Conservation (phyloP, 2,329 filamentous ascomycete species). For the Macrophomina phaseolina region DNA sequence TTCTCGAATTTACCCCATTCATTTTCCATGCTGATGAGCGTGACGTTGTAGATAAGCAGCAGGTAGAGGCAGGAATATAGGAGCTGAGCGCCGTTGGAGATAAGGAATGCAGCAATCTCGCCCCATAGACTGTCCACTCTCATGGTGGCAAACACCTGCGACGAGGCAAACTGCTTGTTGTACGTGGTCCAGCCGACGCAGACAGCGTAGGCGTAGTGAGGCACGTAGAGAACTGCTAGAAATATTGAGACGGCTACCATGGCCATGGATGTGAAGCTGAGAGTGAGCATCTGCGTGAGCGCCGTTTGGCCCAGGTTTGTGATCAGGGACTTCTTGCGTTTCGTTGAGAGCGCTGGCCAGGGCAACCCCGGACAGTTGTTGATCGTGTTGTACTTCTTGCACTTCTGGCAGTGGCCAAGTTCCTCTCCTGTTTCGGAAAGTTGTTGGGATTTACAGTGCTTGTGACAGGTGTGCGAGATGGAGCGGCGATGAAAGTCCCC, state of each 20-base stretch:
- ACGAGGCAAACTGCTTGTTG: constrained; percentile 9
- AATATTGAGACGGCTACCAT: constrained; percentile 34
- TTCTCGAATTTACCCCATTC: constrained; percentile 41
- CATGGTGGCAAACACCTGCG: constrained; percentile 29
- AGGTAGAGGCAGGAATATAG: constrained; percentile 41
- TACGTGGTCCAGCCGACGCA: constrained; percentile 20
- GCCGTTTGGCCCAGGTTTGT: constrained; percentile 40
- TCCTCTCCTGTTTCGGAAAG: constrained; percentile 34
- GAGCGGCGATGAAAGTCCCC: constrained; percentile 35
- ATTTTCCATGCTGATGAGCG: constrained; percentile 36
- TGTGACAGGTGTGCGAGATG: constrained; percentile 38
- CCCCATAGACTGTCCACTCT: constrained; percentile 32
- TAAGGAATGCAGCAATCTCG: constrained; percentile 36
- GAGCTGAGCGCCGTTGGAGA: constrained; percentile 39
- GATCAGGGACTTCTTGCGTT: constrained; percentile 39
- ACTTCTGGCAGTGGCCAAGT: constrained; percentile 41
- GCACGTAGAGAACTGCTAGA: constrained; percentile 31
- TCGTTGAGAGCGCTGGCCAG: constrained; percentile 40
- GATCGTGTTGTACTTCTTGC: constrained; percentile 36
- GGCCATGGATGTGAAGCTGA: constrained; percentile 28
- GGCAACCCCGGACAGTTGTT: constrained; percentile 34
- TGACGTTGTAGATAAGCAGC: constrained; percentile 41
- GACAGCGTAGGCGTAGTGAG: constrained; percentile 18
- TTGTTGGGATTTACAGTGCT: constrained; percentile 36
- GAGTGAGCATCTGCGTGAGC: constrained; percentile 36